Conservation (phyloP, 805 yeast species). For the Pichia thaimueangensis region DNA sequence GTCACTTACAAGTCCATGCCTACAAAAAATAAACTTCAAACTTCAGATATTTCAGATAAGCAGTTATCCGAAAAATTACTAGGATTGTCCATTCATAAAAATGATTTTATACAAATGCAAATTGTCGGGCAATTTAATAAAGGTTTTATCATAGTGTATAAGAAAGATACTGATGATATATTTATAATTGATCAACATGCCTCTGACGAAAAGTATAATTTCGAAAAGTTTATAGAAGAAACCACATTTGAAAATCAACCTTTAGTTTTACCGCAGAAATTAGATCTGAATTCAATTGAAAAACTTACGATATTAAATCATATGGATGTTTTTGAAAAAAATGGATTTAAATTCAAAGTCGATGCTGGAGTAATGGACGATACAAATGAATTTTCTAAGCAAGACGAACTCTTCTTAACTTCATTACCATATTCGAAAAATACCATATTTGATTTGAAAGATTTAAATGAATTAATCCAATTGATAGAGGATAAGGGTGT, state of each 20-base stretch:
- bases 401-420: constrained; percentile 40
- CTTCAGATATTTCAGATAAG: constrained; percentile 40
- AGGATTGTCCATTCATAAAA: constrained; percentile 57
- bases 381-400: constrained; percentile 40
- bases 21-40: background rate
- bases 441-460: constrained; percentile 57
- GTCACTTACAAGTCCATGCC: background rate
- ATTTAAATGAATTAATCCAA: constrained; percentile 73
- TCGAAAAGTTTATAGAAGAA: constrained; percentile 57
- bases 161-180: constrained; percentile 45
- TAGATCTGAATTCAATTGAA: constrained; percentile 73
- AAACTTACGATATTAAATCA: constrained; percentile 66
- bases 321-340: constrained; percentile 48
- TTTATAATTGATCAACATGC: constrained; percentile 97
- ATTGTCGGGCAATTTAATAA: constrained; percentile 90
- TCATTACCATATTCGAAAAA: constrained; percentile 72
- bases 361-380: constrained; percentile 18
- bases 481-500: constrained; percentile 53
- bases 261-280: constrained; percentile 48
- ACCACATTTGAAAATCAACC: constrained; percentile 63
- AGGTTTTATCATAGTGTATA: constrained; percentile 82
- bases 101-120: constrained; percentile 68
- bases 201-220: constrained; percentile 90
- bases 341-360: constrained; percentile 66
- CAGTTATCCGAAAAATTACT: constrained; percentile 52